Evolutionary conservation across 148 eudicot species (phyloP), one percentile per base, ranked within the genome.

Genomic region (Oxyria digyna): DNA sequence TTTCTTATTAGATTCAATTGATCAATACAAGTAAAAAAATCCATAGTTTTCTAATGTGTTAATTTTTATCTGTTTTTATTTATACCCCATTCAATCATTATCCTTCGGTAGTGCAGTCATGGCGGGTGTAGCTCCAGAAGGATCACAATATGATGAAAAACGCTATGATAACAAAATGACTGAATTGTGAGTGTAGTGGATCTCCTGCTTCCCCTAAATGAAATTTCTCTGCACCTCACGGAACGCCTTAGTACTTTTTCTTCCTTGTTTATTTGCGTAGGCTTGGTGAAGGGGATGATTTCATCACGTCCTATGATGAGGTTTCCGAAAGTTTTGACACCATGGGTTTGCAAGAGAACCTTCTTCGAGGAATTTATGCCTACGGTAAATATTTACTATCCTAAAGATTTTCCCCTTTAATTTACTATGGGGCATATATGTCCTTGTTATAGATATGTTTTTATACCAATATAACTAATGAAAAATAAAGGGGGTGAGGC

Each of bases 51-150:
- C 32, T 33, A 55, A 1, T 6, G 1, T 49, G 24, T 49, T 0
- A 49, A 49, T 11, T 27, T 2, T 38, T 38, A 38, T 38, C 4
- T 55, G 2, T 0, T 32, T 64, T 64, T 64, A 7, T 3, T 32
- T 64, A 4, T 4, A 6, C 24, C 7, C 14, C 11, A 11, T 55
- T 55, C 32, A 55, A 6, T 27, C 13, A 4, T 14, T 59, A 31
- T 31, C 38, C 18, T 59, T 1, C 17, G 63, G 37, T 27, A 18
- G 69, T 79, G 69, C 74, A 87, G 84, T 76, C 76, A 87, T 85
- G 89, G 89, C 89, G 62, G 87, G 82, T 38, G 42, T 17, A 17
- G 87, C 85, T 55, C 75, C 87, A n/a, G 89, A 87, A 79, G 89
- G 89, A 20, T 78, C 84, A n/a, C 85, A 83, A 57, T 87, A 75